A percentile compares a stretch with the other conserved stretches of the same genome.
Conservation (phyloP, 2,329 filamentous ascomycete genomes). For the Talaromyces sp. region DNA sequence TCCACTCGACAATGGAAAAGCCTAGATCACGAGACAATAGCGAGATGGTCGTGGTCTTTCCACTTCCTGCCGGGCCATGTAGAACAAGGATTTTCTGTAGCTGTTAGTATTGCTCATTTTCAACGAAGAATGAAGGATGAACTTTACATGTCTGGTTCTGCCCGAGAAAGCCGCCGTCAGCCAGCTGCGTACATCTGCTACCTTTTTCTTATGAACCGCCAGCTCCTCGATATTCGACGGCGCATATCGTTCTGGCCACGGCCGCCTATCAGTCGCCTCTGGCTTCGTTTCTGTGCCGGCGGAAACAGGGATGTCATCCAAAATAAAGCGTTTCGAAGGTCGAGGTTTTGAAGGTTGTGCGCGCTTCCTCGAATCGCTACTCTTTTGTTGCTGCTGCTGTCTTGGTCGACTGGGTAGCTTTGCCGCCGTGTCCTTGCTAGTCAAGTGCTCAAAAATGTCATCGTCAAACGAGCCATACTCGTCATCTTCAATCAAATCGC, state of each 20-base stretch:
- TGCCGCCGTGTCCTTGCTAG: conserved; percentile 13
- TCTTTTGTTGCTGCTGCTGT: not conserved
- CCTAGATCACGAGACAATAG: conserved; percentile 73
- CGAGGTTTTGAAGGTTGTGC: conserved; percentile 16
- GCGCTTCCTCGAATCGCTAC: conserved; percentile 18
- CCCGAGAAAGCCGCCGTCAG: conserved; percentile 69
- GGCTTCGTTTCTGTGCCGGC: not conserved
- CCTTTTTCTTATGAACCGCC: conserved; percentile 92
- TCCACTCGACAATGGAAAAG: conserved; percentile 82
- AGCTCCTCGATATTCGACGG: conserved; percentile 74
- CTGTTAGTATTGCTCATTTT: conserved; percentile 4
- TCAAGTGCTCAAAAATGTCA: conserved; percentile 27
- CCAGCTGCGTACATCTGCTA: conserved; percentile 80
- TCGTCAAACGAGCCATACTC: conserved; percentile 19
- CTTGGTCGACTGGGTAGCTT: not conserved
- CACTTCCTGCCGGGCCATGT: conserved; percentile 85
- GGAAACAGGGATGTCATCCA: not conserved
- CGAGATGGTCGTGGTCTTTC: conserved; percentile 83
- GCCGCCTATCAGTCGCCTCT: conserved; percentile 57
- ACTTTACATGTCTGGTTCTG: conserved; percentile 35
- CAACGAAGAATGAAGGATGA: not conserved
- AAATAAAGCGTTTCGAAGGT: conserved; percentile 2
- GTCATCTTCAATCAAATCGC: conserved; percentile 38
- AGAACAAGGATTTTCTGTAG: conserved; percentile 71
- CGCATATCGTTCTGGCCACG: conserved; percentile 84